phyloP scores from a whole-genome alignment of 2,329 filamentous ascomycete genomes.

The Tolypocladium amazonense region DNA sequence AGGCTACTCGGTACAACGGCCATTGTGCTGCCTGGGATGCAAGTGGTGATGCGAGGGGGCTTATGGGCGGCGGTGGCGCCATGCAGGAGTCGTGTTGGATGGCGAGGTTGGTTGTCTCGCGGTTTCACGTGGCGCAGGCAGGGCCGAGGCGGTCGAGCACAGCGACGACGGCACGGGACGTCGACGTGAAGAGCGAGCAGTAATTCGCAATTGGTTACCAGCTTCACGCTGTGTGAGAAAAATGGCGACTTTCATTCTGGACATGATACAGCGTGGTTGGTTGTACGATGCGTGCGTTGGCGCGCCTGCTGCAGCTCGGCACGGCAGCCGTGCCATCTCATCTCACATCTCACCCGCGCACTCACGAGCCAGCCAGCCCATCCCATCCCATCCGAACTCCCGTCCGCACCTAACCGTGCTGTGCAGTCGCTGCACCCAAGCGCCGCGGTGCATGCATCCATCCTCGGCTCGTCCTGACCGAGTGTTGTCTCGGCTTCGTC shows the following conservation, averaged over 20 bases:
- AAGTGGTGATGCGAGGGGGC: background rate
- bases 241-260: background rate
- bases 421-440: background rate
- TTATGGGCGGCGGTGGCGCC: background rate
- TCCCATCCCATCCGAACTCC: no score
- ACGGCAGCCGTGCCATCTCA: background rate
- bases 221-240: background rate
- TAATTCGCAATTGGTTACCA: background rate
- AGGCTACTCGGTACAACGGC: background rate
- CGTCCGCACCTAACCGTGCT: no score
- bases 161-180: background rate
- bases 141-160: background rate
- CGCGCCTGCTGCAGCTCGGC: background rate
- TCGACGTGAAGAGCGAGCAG: background rate
- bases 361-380: no score
- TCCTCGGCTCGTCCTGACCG: background rate
- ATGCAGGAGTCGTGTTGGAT: background rate
- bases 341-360: no score
- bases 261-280: background rate
- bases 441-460: background rate
- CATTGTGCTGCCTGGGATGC: background rate
- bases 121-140: background rate
- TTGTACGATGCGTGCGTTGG: background rate
- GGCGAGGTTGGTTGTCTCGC: background rate
- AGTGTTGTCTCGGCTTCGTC: background rate